A percentile compares a stretch with the other conserved stretches of the same genome.
Conservation (phyloP, 768 basidiomycete genomes). For the Lenzites betulinus region DNA sequence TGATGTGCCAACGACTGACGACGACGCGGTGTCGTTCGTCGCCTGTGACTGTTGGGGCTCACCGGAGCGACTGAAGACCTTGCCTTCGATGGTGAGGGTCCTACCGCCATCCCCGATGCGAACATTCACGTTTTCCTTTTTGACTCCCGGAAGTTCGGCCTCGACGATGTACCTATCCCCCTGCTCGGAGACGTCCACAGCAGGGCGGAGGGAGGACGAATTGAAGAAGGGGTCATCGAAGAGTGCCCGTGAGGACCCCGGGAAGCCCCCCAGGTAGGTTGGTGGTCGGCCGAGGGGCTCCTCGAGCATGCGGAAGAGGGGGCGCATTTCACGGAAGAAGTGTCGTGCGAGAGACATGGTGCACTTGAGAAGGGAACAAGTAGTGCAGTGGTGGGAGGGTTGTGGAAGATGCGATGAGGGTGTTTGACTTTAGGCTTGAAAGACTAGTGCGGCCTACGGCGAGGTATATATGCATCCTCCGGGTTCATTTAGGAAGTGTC, state of each 20-base stretch:
- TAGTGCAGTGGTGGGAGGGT: not conserved
- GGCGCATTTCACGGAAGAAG: constrained; percentile 65
- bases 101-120: constrained; percentile 69
- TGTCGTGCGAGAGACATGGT: constrained; percentile 33
- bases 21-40: constrained; percentile 4
- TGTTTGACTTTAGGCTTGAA: not conserved
- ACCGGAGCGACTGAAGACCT: constrained; percentile 37
- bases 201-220: constrained; percentile 45
- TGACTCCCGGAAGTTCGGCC: constrained; percentile 78
- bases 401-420: not conserved
- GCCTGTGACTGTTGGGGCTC: constrained; percentile 17
- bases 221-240: constrained; percentile 55
- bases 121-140: constrained; percentile 74
- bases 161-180: constrained; percentile 67
- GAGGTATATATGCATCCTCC: not conserved
- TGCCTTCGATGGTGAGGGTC: constrained; percentile 74
- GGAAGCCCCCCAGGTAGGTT: constrained; percentile 28
- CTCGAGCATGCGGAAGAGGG: constrained; percentile 75
- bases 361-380: not conserved
- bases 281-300: constrained; percentile 57
- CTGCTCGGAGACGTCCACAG: constrained; percentile 69
- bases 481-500: not conserved
- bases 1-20: constrained; percentile 11
- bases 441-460: not conserved
- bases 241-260: constrained; percentile 36